Evolutionary conservation across 2,329 filamentous ascomycete genomes (phyloP), one percentile per base, ranked within the genome.

Genomic region (Ophiostoma novo-ulmi): DNA sequence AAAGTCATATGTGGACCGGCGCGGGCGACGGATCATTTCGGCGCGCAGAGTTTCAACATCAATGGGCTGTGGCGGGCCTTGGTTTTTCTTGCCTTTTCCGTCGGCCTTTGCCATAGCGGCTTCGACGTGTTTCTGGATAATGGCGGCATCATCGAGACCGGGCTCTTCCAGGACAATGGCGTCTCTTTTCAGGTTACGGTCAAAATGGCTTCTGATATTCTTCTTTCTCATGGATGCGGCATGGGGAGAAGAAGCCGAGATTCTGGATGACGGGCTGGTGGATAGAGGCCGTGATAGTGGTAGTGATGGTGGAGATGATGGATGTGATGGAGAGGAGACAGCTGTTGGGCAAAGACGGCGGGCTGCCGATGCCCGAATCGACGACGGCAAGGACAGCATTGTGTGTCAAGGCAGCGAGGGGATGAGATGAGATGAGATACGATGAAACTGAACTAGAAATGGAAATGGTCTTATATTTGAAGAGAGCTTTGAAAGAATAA

Each of bases 1-100:
- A 73, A 79, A 78, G 76, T 85, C 83, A 31, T 77, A 77, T 71
- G 82, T 81, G 73, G 78, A 72, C 72, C 80, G 82, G 31, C 73
- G 39, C 20, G 73, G 74, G 31, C 75, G 73, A 8, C 70, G 70
- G 5, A 48, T 22, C 72, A 76, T 70, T 39, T 65, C 67, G 8
- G 63, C 68, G 22, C 71, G 68, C 4, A 75, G 35, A 31, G 70
- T 70, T n/a, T 70, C 72, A 11, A 72, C 63, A 64, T 74, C 67
- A 41, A 72, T 14, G 5, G 64, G 67, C 22, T 65, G 63, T 7
- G 36, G 63, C 63, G 36, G 35, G 35, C 63, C 35, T 20, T n/a
- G n/a, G 20, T n/a, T 5, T 35, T 38, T 26, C 2, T 26, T 13
- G 52, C n/a, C n/a, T 14, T 26, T 11, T 13, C 26, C 35, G 36